Base-by-base conservation (phyloP, 192 early-diverging fungal species). In the Phycomyces nitens region DNA sequence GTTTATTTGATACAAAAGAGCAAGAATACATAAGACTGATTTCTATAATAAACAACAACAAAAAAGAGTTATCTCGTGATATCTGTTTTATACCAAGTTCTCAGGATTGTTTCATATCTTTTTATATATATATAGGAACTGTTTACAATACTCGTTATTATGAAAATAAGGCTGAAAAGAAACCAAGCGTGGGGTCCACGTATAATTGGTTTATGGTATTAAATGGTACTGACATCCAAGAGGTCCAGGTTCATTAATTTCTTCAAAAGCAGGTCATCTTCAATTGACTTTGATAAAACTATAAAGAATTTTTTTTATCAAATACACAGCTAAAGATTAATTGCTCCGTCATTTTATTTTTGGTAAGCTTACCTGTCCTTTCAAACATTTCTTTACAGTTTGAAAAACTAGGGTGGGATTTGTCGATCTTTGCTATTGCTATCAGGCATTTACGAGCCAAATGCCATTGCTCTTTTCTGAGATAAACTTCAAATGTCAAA, bases 381-480 rank as follows among this genome's bases (percentile, higher is more conserved):
- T 73, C 62, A 40, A 82, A 82, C 14, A 66, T 69, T 34, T 77
- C 65, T 23, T 77, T 71, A 40, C 79, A 68, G 47, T 67, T 71
- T 54, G 76, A 71, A 0, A 85, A 55, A 4, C 49, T 66, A 1
- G 77, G 62, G 29, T 79, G 72, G 39, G 68, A 66, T 4, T 65
- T 64, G 27, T 86, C 77, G 40, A 84, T 68, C 47, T 72, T 39
- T 47, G 53, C 40, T 0, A 81, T 81, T 14, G 73, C 76, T 22
- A 86, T 59, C 60, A 92, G 59, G 29, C 77, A 70, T 68, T 76
- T 78, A 47, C 86, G 63, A 0, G 86, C 88, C 38, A 92, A 73
- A 15, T 88, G 58, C 51, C 74, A 78, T 59, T 87, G 89, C 52
- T 84, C 89, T 90, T 69, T 40, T n/a, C 84, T 68, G 41, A 85